Base-by-base conservation (phyloP, 1,139 yeast species). In the Suhomyces choctaworum region DNA sequence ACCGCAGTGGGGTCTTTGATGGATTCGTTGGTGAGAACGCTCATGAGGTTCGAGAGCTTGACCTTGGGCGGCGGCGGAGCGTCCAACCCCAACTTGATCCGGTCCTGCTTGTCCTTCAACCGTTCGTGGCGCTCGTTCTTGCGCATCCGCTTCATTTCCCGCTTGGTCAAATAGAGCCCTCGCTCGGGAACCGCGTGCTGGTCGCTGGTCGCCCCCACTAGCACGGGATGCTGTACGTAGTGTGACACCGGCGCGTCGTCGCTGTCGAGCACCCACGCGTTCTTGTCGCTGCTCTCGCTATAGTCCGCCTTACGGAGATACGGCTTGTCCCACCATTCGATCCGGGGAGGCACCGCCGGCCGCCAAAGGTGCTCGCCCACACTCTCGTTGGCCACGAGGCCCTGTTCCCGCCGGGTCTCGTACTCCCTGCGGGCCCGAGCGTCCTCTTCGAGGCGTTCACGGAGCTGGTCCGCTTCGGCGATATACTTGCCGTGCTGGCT, bases 61-160 rank as follows among this genome's bases (percentile, higher is more conserved):
- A 90, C 87, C 58, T 90, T 92, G 2, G 97, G 96, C 5, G 84
- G 83, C 0, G 96, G 97, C 2, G 95, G 85, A 0, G 95, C 84
- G 32, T 82, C 89, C 16, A 90, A 62, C 0, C 98, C 98, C 5
- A 87, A 64, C 42, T 80, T 74, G 19, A 90, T 82, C 31, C 86
- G 67, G 48, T 88, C 94, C 52, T 87, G 96, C 42, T 75, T 73
- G 32, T 82, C 92, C 50, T 82, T 80, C 41, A 79, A 77, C 38
- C 63, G 68, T 33, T 73, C 72, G 32, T 80, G 78, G 38, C 97
- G 65, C 27, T 78, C 82, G 42, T 83, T 84, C 41, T 83, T 76
- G 30, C 97, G 71, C 27, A 83, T 71, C 39, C 92, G 74, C 51
- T 85, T 85, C 58, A 74, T 62, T 56, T 94, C 98, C 43, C 75